phyloP scores from a whole-genome alignment of 495 filamentous ascomycete species.

The Lasiosphaeria miniovina region DNA sequence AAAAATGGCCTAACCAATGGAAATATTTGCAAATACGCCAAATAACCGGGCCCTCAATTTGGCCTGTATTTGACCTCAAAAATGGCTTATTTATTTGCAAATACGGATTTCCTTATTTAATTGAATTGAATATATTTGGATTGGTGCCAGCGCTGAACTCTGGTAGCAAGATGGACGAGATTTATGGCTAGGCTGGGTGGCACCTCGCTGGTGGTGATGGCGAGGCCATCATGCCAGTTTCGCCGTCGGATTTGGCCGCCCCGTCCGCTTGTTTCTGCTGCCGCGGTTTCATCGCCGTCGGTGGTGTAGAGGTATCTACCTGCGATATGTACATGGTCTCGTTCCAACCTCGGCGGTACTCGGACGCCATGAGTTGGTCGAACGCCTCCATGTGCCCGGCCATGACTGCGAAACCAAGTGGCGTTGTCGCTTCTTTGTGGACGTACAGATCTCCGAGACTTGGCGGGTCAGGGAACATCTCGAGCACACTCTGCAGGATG shows the following conservation, averaged over 20 bases:
- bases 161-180: background rate
- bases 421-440: background rate
- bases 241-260: background rate
- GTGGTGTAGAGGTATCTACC: background rate
- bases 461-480: background rate
- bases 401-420: background rate
- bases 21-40: too few species aligned
- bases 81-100: too few species aligned
- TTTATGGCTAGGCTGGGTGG: background rate
- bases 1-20: too few species aligned
- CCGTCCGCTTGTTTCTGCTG: background rate
- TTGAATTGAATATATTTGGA: too few species aligned
- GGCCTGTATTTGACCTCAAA: too few species aligned
- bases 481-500: slow-evolving; percentile 9
- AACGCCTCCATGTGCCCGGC: background rate
- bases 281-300: background rate
- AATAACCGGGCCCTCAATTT: too few species aligned
- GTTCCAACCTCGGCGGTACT: background rate
- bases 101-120: too few species aligned
- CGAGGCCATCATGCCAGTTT: background rate
- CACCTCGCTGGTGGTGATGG: background rate
- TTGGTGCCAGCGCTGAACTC: too few species aligned
- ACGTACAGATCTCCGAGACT: background rate
- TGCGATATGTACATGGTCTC: background rate
- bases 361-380: background rate